phyloP scores from a whole-genome alignment of 23 red algal genomes.

The Gracilaria gracilis region DNA sequence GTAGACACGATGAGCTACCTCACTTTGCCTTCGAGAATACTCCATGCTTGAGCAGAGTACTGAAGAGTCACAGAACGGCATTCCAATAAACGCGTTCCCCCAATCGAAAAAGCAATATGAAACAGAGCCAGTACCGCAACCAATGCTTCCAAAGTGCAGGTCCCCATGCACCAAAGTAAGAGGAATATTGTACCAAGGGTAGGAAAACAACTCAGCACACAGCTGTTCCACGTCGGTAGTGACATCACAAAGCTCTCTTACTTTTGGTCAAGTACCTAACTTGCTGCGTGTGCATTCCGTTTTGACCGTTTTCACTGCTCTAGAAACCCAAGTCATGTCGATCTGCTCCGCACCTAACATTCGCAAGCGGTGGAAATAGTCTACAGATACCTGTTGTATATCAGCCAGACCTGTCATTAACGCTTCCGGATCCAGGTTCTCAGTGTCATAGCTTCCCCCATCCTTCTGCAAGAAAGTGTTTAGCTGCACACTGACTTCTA shows the following conservation, averaged over 20 bases:
- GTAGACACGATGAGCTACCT: constrained; percentile 7
- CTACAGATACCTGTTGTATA: background rate
- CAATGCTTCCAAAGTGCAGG: background rate
- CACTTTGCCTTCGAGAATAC: background rate
- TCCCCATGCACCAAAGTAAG: constrained; percentile 18
- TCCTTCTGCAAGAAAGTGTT: background rate
- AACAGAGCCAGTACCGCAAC: background rate
- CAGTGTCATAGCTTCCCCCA: constrained; percentile 6
- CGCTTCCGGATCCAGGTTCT: background rate
- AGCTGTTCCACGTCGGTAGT: constrained; percentile 7
- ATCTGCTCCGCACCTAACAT: constrained; percentile 21
- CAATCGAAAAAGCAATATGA: constrained; percentile 14
- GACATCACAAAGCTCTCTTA: constrained; percentile 14
- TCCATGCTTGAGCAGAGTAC: constrained; percentile 20
- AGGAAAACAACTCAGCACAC: constrained; percentile 4
- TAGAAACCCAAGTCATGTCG: background rate
- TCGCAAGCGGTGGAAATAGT: constrained; percentile 5
- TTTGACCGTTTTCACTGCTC: background rate
- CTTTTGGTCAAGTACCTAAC: background rate
- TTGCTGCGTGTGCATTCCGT: background rate
- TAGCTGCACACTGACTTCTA: background rate
- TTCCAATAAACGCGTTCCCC: constrained; percentile 2
- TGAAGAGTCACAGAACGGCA: constrained; percentile 1
- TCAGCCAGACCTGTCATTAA: background rate
- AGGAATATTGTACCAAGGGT: background rate